Evolutionary conservation across 192 early-diverging fungal genomes (phyloP), one percentile per base, ranked within the genome.

Genomic region (Helicostylum pulchrum): DNA sequence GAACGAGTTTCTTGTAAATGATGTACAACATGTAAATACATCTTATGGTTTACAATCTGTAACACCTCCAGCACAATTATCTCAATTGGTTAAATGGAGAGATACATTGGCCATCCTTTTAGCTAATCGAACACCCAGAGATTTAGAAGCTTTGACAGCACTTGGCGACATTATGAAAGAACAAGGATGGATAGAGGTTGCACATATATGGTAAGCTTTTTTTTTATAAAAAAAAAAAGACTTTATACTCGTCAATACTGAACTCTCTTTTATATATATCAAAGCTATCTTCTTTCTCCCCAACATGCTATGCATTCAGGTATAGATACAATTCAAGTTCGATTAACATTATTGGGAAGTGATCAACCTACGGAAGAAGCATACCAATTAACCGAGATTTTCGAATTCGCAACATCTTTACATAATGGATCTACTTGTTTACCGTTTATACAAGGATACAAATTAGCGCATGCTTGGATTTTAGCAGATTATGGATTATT

Each of bases 371-470:
- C 39, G 14, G 17, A 44, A 10, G 68, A 72, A 17, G 82, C 90
- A 9, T 65, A 95, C 2, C 85, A 84, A 58, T 65, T 87, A 49
- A 94, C 90, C 0, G 96, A 98, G 77, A 70, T 98, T 14, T 93
- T 85, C 68, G 96, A 98, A 72, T 87, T 89, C 72, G 83, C 87
- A 12, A 74, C 78, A 43, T 86, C 88, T 11, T 69, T 88, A 26
- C 72, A 70, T 26, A 65, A 80, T 2, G 20, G 32, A 45, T 39
- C 36, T 15, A 68, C 76, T 19, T 64, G 49, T 3, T 55, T 99
- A 19, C 94, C 94, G 8, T 92, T 91, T 66, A 71, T 99, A 51
- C 95, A 96, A 71, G 85, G 88, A 0, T 95, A 94, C 83, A 99
- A 99, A 69, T 78, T 99, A 5, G 59, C 75, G 21, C 84, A 92